A percentile compares a stretch with the other conserved stretches of the same genome.
Conservation (phyloP, 2,329 filamentous ascomycete genomes). For the Incumbomyces delicatus region DNA sequence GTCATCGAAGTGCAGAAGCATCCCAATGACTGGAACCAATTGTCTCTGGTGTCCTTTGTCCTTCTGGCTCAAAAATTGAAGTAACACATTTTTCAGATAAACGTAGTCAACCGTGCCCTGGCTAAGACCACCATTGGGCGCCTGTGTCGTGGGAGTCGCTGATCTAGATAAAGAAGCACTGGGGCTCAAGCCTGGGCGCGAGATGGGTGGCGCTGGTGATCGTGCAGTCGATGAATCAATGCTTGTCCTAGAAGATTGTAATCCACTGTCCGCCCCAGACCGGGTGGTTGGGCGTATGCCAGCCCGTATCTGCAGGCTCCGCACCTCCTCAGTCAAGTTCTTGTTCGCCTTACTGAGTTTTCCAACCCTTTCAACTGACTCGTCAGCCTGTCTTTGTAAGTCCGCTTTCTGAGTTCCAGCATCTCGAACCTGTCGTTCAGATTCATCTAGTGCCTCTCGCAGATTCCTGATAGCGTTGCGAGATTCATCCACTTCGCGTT, state of each 20-base stretch:
- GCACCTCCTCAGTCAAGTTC: constrained; percentile 50
- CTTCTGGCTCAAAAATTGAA: constrained; percentile 57
- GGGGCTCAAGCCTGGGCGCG: constrained; percentile 20
- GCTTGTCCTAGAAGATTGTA: constrained; percentile 49
- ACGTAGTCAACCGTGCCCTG: constrained; percentile 45
- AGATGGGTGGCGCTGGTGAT: constrained; percentile 35
- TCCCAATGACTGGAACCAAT: constrained; percentile 55
- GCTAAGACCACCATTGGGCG: constrained; percentile 15
- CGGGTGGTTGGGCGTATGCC: constrained; percentile 16
- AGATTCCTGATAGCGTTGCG: constrained; percentile 67
- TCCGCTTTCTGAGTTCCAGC: constrained; percentile 73
- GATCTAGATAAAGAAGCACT: constrained; percentile 23
- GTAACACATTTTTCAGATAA: constrained; percentile 56
- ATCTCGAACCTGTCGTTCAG: constrained; percentile 74
- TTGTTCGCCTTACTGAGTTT: constrained; percentile 63
- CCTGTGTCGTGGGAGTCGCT: constrained; percentile 28
- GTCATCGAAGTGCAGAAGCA: constrained; percentile 55
- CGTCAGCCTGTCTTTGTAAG: constrained; percentile 65
- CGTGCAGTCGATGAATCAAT: constrained; percentile 39
- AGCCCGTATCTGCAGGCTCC: constrained; percentile 34
- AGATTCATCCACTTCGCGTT: constrained; percentile 65
- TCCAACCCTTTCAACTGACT: constrained; percentile 64
- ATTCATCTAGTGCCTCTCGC: constrained; percentile 71
- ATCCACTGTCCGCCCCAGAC: constrained; percentile 32
- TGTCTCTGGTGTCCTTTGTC: constrained; percentile 60